Conservation (phyloP, 495 filamentous ascomycete species). For the Mytilinidion resinicola region DNA sequence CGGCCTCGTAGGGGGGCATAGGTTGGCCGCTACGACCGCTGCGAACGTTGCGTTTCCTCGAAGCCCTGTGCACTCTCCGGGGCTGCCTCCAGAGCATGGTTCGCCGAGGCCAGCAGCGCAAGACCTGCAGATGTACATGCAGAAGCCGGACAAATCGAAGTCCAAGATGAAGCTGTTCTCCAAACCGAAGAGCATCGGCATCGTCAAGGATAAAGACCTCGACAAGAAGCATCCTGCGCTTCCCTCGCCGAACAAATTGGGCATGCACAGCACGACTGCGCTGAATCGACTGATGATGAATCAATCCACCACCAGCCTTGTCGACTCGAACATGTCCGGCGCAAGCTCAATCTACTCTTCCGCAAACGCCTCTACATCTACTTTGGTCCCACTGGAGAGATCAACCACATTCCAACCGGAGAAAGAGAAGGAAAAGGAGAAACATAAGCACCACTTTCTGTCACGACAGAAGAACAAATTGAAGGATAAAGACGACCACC, state of each 20-base stretch:
- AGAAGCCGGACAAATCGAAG: conserved; percentile 65
- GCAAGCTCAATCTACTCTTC: conserved; percentile 72
- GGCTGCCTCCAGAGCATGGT: conserved; percentile 19
- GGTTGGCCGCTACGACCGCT: conserved; percentile 64
- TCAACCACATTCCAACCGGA: conserved; percentile 37
- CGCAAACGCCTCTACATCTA: conserved; percentile 77
- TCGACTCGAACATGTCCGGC: conserved; percentile 52
- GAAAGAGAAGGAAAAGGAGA: conserved; percentile 64
- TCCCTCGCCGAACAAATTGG: conserved; percentile 77
- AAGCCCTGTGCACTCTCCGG: conserved; percentile 40
- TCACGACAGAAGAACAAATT: conserved; percentile 88
- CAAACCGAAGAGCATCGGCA: conserved; percentile 74
- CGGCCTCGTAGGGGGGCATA: conserved; percentile 59
- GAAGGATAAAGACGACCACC: conserved; percentile 71
- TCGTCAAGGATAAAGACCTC: conserved; percentile 61
- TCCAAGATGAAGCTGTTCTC: conserved; percentile 91
- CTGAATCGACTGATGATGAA: conserved; percentile 58
- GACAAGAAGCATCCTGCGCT: conserved; percentile 58
- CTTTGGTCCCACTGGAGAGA: conserved; percentile 50
- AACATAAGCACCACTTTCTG: conserved; percentile 76
- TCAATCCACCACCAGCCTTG: conserved; percentile 69
- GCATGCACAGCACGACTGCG: conserved; percentile 49
- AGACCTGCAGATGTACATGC: conserved; percentile 21
- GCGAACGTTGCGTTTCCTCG: conserved; percentile 83
- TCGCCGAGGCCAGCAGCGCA: conserved; percentile 12